A percentile compares a stretch with the other conserved stretches of the same genome.
Evolutionary conservation across 1,139 yeast species (phyloP).

Genomic region (Pichia sp.): DNA sequence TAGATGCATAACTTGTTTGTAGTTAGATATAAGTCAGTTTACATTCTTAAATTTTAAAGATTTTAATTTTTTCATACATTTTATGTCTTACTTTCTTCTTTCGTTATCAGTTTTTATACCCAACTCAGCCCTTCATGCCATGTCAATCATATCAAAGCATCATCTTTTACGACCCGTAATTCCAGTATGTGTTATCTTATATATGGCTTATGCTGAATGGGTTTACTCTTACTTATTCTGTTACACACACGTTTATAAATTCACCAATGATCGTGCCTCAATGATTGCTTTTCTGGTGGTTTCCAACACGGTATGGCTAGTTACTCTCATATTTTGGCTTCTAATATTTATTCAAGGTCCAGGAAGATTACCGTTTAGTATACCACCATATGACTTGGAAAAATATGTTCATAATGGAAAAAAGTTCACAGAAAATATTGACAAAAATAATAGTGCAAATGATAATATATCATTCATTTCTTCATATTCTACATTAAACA

Average conservation of each 20-base stretch:
- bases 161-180: conserved; percentile 5
- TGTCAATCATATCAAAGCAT: neutral
- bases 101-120: too few relatives aligned
- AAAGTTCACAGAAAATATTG: neutral
- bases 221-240: conserved; percentile 31
- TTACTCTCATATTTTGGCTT: conserved; percentile 23
- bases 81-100: too few relatives aligned
- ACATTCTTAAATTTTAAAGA: too few relatives aligned
- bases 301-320: conserved; percentile 18
- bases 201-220: conserved; percentile 29
- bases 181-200: conserved; percentile 22
- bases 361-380: conserved; percentile 23
- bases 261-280: conserved; percentile 18
- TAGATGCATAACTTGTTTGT: neutral
- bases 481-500: conserved; percentile 5
- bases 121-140: neutral
- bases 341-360: conserved; percentile 28
- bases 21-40: neutral
- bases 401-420: conserved; percentile 20
- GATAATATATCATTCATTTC: neutral
- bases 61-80: too few relatives aligned
- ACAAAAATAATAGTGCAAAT: neutral
- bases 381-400: conserved; percentile 30
- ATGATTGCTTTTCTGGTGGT: conserved; percentile 32
- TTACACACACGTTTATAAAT: conserved; percentile 23